Evolutionary conservation across 129 eudicot species (phyloP), one percentile per base, ranked within the genome.

Genomic region (Flaveria brownii): DNA sequence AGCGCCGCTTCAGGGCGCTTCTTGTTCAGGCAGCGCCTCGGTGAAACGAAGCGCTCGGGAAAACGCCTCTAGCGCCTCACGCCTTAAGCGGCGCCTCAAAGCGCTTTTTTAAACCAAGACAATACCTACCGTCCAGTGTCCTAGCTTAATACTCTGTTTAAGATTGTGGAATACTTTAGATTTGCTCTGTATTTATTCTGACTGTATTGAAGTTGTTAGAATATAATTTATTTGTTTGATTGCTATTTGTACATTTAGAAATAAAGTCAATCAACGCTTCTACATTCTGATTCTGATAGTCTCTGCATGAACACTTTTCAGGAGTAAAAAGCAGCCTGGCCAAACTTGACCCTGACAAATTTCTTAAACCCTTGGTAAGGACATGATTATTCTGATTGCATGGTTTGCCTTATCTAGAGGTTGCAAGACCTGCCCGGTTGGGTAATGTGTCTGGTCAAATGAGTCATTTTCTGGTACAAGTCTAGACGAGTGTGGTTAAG

Each of bases 291-390:
- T 5, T 33, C 52, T 76, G 80, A 76, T 65, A 33, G 6, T 54
- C 28, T 76, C 10, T 65, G 59, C 43, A 39, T 54, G 57, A 51
- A 64, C 52, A 65, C 51, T 70, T 79, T 80, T 78, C 88, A 90
- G 98, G 85, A 85, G 85, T 52, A 30, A 84, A 61, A 36, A 69
- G 78, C 49, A 61, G 41, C 45, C 52, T 51, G 75, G 85, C 81
- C 75, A 77, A 77, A 57, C 62, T 78, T 80, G 82, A 69, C 71
- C 78, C 80, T 28, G 89, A 70, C 76, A 87, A 81, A 62, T 79
- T 76, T 72, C 84, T 86, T 70, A 76, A 75, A 30, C 83, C 87
- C 9, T 47, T 82, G 92, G 96, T 93, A 83, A 52, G 77, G 63
- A 17, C 36, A 47, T 63, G 17, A 67, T 66, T 67, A 51, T 74